A percentile compares a stretch with the other conserved stretches of the same genome.
Conservation (phyloP, 768 basidiomycete species). For the Infundibulicybe gibba region DNA sequence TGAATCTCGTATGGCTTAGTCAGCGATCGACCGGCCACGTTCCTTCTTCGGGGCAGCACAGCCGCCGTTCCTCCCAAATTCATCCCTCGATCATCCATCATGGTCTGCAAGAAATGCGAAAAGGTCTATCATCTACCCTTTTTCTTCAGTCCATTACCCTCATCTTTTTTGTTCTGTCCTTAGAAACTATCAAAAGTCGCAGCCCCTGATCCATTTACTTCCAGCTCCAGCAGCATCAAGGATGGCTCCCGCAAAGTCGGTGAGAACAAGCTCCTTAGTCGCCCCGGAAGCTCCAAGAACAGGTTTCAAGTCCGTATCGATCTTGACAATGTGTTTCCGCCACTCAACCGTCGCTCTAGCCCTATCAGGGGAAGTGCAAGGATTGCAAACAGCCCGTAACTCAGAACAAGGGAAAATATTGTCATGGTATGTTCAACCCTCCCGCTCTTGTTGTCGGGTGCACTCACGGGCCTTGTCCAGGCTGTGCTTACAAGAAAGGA, state of each 20-base stretch:
- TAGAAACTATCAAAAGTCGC: conserved; percentile 92
- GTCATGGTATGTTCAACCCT: conserved; percentile 59
- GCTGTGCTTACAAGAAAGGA: conserved; percentile 87
- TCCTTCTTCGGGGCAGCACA: conserved; percentile 2
- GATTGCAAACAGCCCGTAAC: conserved; percentile 83
- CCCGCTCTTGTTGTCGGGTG: conserved; percentile 1
- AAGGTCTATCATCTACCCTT: conserved; percentile 37
- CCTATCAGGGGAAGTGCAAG: conserved; percentile 84
- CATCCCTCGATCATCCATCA: conserved; percentile 27
- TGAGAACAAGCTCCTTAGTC: conserved; percentile 77
- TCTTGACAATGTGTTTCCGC: conserved; percentile 11
- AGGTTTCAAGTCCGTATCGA: conserved; percentile 61
- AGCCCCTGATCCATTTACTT: conserved; percentile 82
- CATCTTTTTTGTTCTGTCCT: conserved; percentile 15
- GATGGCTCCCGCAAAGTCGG: conserved; percentile 78
- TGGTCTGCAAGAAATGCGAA: conserved; percentile 91
- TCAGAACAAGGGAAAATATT: conserved; percentile 87
- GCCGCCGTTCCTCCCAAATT: conserved; percentile 8
- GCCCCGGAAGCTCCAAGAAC: conserved; percentile 71
- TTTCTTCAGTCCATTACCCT: conserved; percentile 6
- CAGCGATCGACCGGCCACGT: conserved; percentile 23
- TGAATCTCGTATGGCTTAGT: conserved; percentile 25
- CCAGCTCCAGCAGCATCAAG: conserved; percentile 72
- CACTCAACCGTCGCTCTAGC: conserved; percentile 40
- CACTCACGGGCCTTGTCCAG: conserved; percentile 29